A percentile compares a stretch with the other conserved stretches of the same genome.
phyloP scores from a whole-genome alignment of 495 filamentous ascomycete genomes.

The Hypoxylon lenormandii region DNA sequence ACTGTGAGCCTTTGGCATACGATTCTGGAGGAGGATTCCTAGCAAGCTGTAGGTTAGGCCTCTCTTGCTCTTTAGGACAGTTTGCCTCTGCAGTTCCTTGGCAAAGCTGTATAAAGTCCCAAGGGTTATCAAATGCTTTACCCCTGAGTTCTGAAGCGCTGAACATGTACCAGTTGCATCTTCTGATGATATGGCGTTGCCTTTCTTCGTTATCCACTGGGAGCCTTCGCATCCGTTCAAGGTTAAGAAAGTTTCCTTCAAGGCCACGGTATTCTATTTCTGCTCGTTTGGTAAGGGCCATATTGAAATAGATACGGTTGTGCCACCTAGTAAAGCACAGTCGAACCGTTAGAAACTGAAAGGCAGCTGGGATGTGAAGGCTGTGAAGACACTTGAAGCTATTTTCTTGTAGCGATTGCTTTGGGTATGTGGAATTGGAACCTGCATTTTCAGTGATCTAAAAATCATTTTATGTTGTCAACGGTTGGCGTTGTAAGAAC shows the following conservation, averaged over 20 bases:
- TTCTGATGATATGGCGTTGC: conserved; percentile 15
- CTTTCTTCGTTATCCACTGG: neutral
- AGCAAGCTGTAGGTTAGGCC: conserved; percentile 15
- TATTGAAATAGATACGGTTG: neutral
- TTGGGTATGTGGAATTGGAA: neutral
- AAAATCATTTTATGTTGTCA: no score
- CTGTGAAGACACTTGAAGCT: neutral
- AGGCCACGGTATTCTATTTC: neutral
- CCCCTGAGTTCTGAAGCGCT: conserved; percentile 13
- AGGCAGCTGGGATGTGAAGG: neutral
- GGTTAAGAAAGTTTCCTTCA: conserved; percentile 12
- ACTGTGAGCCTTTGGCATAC: conserved; percentile 5
- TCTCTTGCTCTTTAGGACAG: conserved; percentile 21
- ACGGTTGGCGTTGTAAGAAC: no score
- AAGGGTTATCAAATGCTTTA: neutral
- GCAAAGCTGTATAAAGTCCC: conserved; percentile 10
- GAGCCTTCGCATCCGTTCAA: conserved; percentile 6
- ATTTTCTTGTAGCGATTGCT: neutral
- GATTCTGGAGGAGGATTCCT: conserved; percentile 2
- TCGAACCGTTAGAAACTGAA: neutral
- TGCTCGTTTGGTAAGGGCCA: neutral
- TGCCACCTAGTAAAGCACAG: neutral
- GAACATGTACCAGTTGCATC: conserved; percentile 45
- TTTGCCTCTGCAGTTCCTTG: neutral
- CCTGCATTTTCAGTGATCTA: no score